Percentiles rank a stretch among this genome's conserved stretches.
These are phyloP conservation scores for Nepenthes gracilis DNA, from an alignment of 148 eudicot genomes.

Conservation along the genomic window DNA sequence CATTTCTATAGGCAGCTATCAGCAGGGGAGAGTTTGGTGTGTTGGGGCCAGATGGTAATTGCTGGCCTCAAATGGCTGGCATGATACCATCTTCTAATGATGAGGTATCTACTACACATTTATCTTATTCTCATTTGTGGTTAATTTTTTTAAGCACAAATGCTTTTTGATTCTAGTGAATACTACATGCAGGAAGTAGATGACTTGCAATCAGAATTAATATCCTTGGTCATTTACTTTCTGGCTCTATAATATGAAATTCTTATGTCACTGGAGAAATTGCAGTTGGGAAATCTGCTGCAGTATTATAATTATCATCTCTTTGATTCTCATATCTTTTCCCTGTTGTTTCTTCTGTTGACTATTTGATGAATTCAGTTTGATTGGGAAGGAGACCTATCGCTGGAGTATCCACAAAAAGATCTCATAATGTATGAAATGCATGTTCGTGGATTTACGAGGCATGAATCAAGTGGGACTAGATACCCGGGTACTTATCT, in stretches of 20 bases:
- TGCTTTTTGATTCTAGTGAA: not conserved
- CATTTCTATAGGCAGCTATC: slow-evolving; percentile 60
- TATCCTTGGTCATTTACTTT: not conserved
- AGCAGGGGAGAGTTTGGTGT: slow-evolving; percentile 80
- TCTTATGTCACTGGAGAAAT: too few species aligned
- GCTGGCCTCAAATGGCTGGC: slow-evolving; percentile 96
- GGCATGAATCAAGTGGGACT: slow-evolving; percentile 64
- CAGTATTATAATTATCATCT: not conserved
- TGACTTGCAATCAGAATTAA: not conserved
- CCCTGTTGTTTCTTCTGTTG: not conserved
- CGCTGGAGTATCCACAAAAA: slow-evolving; percentile 56
- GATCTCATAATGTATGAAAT: slow-evolving; percentile 88
- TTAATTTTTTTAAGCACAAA: not conserved
- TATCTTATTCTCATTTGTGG: not conserved
- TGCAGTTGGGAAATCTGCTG: not conserved
- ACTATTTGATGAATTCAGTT: slow-evolving; percentile 37
- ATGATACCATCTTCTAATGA: slow-evolving; percentile 58
- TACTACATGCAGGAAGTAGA: not conserved
- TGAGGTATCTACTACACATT: slow-evolving; percentile 37
- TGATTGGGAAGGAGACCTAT: slow-evolving; percentile 99
- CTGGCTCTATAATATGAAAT: not conserved
- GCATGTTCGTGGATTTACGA: slow-evolving; percentile 98
- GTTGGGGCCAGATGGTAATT: slow-evolving; percentile 54
- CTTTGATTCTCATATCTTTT: not conserved
- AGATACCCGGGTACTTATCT: slow-evolving; percentile 73